Evolutionary conservation across 805 yeast species (phyloP).

Genomic region (Pichia ethanolica): DNA sequence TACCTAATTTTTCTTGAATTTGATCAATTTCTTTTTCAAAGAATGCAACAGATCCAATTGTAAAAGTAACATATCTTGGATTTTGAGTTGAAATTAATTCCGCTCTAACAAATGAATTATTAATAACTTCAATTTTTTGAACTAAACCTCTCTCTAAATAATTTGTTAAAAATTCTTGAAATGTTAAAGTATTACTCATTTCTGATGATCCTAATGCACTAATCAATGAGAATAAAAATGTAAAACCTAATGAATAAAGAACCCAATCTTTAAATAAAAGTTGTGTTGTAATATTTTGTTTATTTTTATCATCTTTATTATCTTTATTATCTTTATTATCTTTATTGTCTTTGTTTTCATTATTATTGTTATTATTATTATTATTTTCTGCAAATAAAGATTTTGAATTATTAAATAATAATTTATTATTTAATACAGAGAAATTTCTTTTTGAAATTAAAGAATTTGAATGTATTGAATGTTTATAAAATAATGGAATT

Average conservation of each 20-base stretch:
- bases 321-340: slow-evolving; percentile 6
- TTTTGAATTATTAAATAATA: slow-evolving; percentile 12
- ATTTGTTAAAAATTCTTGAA: slow-evolving; percentile 81
- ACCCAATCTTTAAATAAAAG: slow-evolving; percentile 22
- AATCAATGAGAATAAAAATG: slow-evolving; percentile 16
- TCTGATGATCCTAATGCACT: slow-evolving; percentile 11
- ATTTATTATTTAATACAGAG: slow-evolving; percentile 12
- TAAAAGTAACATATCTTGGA: slow-evolving; percentile 41
- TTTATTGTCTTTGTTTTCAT: slow-evolving; percentile 1
- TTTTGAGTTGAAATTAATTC: slow-evolving; percentile 31
- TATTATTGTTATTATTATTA: not conserved
- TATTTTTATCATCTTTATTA: slow-evolving; percentile 7
- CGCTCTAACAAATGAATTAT: slow-evolving; percentile 68
- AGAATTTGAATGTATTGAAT: no score
- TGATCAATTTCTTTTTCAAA: slow-evolving; percentile 75
- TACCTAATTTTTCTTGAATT: slow-evolving; percentile 64
- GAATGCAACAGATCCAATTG: slow-evolving; percentile 81
- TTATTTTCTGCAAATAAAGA: slow-evolving; percentile 3
- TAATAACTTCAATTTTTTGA: slow-evolving; percentile 62
- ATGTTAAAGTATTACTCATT: slow-evolving; percentile 47
- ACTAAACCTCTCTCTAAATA: slow-evolving; percentile 76
- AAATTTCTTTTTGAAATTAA: slow-evolving; percentile 2
- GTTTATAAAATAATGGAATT: no score
- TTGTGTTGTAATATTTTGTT: slow-evolving; percentile 5
- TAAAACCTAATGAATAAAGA: slow-evolving; percentile 20